Evolutionary conservation across 441 rosid genomes (phyloP).

Genomic region (Melastoma candidum): DNA sequence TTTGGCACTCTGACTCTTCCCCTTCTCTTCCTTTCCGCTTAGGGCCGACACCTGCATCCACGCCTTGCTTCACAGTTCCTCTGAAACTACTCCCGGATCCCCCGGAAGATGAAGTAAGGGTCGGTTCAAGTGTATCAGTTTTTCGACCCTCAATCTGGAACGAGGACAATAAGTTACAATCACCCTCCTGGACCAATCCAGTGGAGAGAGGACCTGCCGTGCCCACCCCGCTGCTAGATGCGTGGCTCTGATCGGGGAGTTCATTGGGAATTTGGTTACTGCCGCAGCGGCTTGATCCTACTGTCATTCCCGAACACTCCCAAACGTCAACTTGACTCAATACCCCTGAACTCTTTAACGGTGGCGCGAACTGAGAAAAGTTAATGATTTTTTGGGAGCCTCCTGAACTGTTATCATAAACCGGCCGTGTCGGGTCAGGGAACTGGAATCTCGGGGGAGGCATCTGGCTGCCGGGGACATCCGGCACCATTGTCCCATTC

Average conservation of each 20-base stretch:
- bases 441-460: constrained; percentile 43
- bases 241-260: constrained; percentile 26
- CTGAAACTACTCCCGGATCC: constrained; percentile 55
- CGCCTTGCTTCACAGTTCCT: constrained; percentile 31
- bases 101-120: constrained; percentile 46
- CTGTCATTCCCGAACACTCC: constrained; percentile 39
- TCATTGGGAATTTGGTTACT: constrained; percentile 44
- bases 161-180: constrained; percentile 6
- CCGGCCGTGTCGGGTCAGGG: constrained; percentile 21
- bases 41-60: constrained; percentile 22
- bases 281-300: constrained; percentile 50
- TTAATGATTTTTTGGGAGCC: constrained; percentile 16
- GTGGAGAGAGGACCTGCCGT: constrained; percentile 22
- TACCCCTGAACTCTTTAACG: constrained; percentile 11
- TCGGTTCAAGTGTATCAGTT: constrained; percentile 27
- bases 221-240: constrained; percentile 25
- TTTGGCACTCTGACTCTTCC: constrained; percentile 46
- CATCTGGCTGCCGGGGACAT: constrained; percentile 23
- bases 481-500: constrained; percentile 11
- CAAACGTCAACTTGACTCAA: constrained; percentile 18
- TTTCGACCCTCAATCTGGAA: constrained; percentile 24
- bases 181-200: constrained; percentile 22
- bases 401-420: constrained; percentile 8
- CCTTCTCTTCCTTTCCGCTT: constrained; percentile 49
- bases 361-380: constrained; percentile 14